Percentiles rank a stretch among this genome's conserved stretches.
Conservation (phyloP, 495 filamentous ascomycete species). For the Aspergillus bridgeri region DNA sequence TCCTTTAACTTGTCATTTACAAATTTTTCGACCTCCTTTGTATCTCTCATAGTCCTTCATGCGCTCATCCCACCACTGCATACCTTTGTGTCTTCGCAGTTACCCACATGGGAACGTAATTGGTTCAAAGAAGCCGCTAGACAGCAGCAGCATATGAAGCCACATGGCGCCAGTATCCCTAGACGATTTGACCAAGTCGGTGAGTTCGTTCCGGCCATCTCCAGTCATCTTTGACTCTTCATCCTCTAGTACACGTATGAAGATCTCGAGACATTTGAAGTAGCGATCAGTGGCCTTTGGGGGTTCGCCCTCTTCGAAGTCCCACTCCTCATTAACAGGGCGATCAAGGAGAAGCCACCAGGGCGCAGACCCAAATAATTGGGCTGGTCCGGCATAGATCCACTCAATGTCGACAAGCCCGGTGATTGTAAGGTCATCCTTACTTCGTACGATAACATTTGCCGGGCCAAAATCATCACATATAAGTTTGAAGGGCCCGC, state of each 20-base stretch:
- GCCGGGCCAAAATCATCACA: constrained; percentile 35
- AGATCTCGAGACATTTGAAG: constrained; percentile 30
- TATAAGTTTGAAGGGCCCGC: constrained; percentile 31
- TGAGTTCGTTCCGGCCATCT: constrained; percentile 26
- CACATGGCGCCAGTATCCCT: constrained; percentile 32
- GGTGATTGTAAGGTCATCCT: constrained; percentile 30
- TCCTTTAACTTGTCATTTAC: too few species aligned
- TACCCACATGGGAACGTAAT: too few species aligned
- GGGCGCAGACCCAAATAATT: constrained; percentile 33
- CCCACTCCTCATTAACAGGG: constrained; percentile 26
- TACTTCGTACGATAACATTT: constrained; percentile 33
- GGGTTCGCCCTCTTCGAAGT: constrained; percentile 20
- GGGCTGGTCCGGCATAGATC: constrained; percentile 33
- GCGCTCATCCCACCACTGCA: too few species aligned
- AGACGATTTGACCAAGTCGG: constrained; percentile 30
- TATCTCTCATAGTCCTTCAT: too few species aligned
- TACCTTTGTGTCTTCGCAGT: too few species aligned
- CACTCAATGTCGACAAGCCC: constrained; percentile 38
- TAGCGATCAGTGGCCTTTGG: constrained; percentile 24
- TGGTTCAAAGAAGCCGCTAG: too few species aligned
- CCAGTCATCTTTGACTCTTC: constrained; percentile 31
- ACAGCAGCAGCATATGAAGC: constrained; percentile 31
- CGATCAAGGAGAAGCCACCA: constrained; percentile 36
- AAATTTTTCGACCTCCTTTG: too few species aligned
- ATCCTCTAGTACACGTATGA: constrained; percentile 29